A percentile compares a stretch with the other conserved stretches of the same genome.
These are phyloP conservation scores for Penicillium verhagenii DNA, from an alignment of 495 filamentous ascomycete genomes.

Conservation along the genomic window DNA sequence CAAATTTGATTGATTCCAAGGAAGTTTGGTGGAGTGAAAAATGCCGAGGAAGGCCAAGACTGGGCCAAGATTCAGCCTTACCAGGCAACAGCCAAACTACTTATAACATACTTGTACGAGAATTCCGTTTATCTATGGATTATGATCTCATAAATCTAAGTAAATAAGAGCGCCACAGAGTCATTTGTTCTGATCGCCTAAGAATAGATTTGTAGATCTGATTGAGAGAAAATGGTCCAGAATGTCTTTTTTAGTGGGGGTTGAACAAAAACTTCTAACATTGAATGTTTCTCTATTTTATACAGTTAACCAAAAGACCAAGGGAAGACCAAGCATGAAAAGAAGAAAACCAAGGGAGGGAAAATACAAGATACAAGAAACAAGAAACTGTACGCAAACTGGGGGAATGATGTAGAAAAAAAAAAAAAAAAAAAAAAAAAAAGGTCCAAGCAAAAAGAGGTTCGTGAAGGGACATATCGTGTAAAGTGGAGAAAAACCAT, in stretches of 20 bases:
- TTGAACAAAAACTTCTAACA: no score
- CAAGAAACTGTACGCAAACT: background rate
- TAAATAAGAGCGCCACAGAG: no score
- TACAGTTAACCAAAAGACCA: no score
- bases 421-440: background rate
- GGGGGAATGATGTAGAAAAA: background rate
- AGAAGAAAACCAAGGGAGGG: background rate
- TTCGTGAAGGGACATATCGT: constrained; percentile 14
- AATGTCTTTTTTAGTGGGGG: no score
- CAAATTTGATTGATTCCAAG: background rate
- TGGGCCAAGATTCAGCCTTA: constrained; percentile 18
- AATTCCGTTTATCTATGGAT: background rate
- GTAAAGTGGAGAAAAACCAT: background rate
- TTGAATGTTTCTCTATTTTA: no score
- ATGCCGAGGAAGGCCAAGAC: background rate
- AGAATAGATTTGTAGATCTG: no score
- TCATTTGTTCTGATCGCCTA: no score
- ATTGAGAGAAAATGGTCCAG: no score
- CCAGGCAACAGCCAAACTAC: constrained; percentile 3
- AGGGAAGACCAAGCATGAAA: no score
- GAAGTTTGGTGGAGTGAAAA: background rate
- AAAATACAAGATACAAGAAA: background rate
- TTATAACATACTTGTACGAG: background rate
- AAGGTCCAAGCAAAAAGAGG: background rate
- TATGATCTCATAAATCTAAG: background rate